Percentiles rank a stretch among this genome's conserved stretches.
phyloP scores from a whole-genome alignment of 768 basidiomycete species.

The Pisolithus microcarpus region DNA sequence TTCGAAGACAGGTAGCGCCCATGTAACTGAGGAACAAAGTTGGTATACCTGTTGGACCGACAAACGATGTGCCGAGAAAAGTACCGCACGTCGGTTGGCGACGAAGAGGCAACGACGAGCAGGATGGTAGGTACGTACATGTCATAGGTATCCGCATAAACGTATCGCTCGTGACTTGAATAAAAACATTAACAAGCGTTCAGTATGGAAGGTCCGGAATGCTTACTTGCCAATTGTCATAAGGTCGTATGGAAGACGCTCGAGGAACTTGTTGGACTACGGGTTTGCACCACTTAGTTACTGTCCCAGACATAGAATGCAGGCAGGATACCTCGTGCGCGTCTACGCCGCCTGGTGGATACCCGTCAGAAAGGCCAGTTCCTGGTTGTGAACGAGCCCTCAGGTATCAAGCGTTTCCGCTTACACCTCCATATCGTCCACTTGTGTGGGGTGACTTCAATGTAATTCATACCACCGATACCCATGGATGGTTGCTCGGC shows the following conservation, averaged over 20 bases:
- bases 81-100: neutral
- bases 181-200: constrained; percentile 1
- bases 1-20: constrained; percentile 83
- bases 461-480: constrained; percentile 59
- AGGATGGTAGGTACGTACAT: constrained; percentile 36
- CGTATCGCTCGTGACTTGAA: constrained; percentile 73
- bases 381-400: constrained; percentile 32
- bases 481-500: constrained; percentile 75
- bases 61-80: neutral
- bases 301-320: neutral
- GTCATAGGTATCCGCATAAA: constrained; percentile 58
- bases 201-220: neutral
- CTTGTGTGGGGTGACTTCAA: constrained; percentile 89
- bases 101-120: too few relatives aligned
- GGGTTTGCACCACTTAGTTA: neutral
- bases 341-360: constrained; percentile 63
- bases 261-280: constrained; percentile 68
- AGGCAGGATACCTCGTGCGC: constrained; percentile 51
- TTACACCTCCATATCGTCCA: constrained; percentile 54
- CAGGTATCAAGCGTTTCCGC: constrained; percentile 11
- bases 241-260: constrained; percentile 70
- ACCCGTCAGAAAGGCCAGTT: constrained; percentile 77
- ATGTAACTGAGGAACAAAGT: constrained; percentile 57
- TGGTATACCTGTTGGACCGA: constrained; percentile 40
- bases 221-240: constrained; percentile 79